These are phyloP conservation scores for Spathaspora arborariae DNA, from an alignment of 805 yeast species.

Conservation along the genomic window DNA sequence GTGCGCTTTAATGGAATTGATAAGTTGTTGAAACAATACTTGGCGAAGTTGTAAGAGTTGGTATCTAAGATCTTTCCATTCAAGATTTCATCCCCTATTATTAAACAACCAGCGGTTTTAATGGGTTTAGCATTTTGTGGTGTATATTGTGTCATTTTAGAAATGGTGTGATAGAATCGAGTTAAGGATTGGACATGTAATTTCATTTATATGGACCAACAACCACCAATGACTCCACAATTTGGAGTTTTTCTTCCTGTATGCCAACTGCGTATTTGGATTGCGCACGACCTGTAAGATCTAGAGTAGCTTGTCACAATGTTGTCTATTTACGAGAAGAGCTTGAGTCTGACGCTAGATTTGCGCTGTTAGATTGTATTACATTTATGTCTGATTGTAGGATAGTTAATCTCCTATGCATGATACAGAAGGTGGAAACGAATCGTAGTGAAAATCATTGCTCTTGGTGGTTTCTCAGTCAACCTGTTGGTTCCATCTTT, in stretches of 20 bases:
- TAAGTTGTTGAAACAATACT: conserved; percentile 55
- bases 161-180: background rate
- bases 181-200: background rate
- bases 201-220: background rate
- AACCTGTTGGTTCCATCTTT: too few species aligned
- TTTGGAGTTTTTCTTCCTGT: background rate
- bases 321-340: too few species aligned
- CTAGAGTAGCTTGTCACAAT: too few species aligned
- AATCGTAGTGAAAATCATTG: too few species aligned
- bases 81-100: conserved; percentile 85
- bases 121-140: conserved; percentile 10
- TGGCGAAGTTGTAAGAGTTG: conserved; percentile 70
- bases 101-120: conserved; percentile 46
- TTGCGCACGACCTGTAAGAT: too few species aligned
- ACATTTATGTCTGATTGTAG: too few species aligned
- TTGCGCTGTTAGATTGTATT: too few species aligned
- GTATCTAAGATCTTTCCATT: conserved; percentile 83
- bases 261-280: background rate
- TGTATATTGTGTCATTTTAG: background rate
- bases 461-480: too few species aligned
- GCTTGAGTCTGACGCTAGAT: too few species aligned
- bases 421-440: too few species aligned
- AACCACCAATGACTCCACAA: background rate
- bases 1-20: conserved; percentile 68
- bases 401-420: too few species aligned